Evolutionary conservation across 805 yeast species (phyloP).

Genomic region (Candida adriatica): DNA sequence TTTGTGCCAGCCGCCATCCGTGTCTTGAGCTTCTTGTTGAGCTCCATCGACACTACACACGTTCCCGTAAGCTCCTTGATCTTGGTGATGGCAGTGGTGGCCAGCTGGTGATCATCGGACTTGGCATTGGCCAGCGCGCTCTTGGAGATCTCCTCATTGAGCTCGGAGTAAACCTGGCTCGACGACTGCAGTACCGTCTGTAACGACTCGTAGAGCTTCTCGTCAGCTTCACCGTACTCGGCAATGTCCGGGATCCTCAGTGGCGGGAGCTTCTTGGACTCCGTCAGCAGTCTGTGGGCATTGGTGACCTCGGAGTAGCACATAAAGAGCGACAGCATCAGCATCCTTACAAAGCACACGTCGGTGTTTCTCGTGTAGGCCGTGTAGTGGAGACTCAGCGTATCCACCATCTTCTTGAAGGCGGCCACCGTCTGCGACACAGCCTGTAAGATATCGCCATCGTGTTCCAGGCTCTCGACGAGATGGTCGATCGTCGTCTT

Average conservation of each 20-base stretch:
- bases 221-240: slow-evolving; percentile 51
- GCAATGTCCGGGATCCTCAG: slow-evolving; percentile 19
- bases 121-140: slow-evolving; percentile 52
- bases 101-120: slow-evolving; percentile 28
- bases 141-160: slow-evolving; percentile 60
- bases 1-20: slow-evolving; percentile 33
- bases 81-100: slow-evolving; percentile 45
- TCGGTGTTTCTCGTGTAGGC: slow-evolving; percentile 51
- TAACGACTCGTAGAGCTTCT: slow-evolving; percentile 57
- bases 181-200: slow-evolving; percentile 61
- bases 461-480: slow-evolving; percentile 47
- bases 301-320: slow-evolving; percentile 62
- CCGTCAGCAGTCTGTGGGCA: slow-evolving; percentile 43
- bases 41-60: slow-evolving; percentile 77
- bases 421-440: slow-evolving; percentile 24
- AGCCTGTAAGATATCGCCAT: slow-evolving; percentile 17
- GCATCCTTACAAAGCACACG: slow-evolving; percentile 56
- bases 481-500: slow-evolving; percentile 50
- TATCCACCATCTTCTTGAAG: slow-evolving; percentile 44
- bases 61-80: slow-evolving; percentile 73
- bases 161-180: slow-evolving; percentile 68
- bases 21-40: slow-evolving; percentile 57
- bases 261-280: slow-evolving; percentile 20
- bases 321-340: slow-evolving; percentile 53
- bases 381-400: slow-evolving; percentile 41